These are phyloP conservation scores for Coelastrella sp. DNA, from an alignment of 139 green algal genomes.

Conservation along the genomic window DNA sequence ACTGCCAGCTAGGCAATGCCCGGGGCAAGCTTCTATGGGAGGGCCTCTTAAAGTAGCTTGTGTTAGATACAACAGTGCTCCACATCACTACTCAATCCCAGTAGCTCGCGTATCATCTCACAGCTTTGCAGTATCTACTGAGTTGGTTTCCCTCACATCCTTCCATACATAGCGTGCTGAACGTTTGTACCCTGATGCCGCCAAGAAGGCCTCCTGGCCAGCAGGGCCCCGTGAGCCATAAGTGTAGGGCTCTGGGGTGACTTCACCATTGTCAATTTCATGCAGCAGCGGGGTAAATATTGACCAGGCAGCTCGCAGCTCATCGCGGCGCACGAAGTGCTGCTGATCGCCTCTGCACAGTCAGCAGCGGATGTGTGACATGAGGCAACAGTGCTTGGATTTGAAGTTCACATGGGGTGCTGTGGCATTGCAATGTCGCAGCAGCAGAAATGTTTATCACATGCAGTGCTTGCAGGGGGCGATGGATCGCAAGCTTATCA, in stretches of 20 bases:
- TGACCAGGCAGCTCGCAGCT: slow-evolving; percentile 92
- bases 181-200: slow-evolving; percentile 26
- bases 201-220: slow-evolving; percentile 42
- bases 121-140: background rate
- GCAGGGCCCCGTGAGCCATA: slow-evolving; percentile 35
- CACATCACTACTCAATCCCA: no score
- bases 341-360: slow-evolving; percentile 87
- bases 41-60: no score
- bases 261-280: slow-evolving; percentile 76
- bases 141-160: background rate
- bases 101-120: background rate
- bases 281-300: slow-evolving; percentile 96
- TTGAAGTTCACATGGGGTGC: background rate
- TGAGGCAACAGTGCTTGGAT: background rate
- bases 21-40: no score
- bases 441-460: background rate
- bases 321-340: slow-evolving; percentile 96
- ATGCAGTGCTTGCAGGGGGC: background rate
- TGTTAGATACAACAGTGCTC: no score
- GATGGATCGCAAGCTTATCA: background rate
- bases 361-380: background rate
- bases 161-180: slow-evolving; percentile 27
- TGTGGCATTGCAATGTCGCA: background rate
- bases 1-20: no score
- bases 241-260: slow-evolving; percentile 46